Percentiles rank a stretch among this genome's conserved stretches.
Conservation (phyloP, 2,329 filamentous ascomycete genomes). For the Botryotinia calthae region DNA sequence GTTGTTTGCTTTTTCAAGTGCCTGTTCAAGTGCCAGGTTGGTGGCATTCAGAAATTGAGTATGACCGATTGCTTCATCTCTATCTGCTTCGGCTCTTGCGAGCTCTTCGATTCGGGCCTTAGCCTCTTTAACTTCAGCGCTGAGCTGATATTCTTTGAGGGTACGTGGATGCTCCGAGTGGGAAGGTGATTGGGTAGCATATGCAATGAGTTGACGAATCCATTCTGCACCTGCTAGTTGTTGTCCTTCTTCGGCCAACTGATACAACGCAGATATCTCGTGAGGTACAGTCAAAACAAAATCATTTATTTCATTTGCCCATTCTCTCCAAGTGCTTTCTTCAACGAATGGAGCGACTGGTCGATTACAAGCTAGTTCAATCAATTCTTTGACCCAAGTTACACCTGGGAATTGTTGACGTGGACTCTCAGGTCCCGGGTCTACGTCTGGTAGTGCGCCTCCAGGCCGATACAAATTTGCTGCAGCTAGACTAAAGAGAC, state of each 20-base stretch:
- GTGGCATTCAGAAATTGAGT: neutral
- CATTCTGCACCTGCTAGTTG: constrained; percentile 9
- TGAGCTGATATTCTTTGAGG: neutral
- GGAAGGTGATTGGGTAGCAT: neutral
- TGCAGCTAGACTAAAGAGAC: constrained; percentile 9
- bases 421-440: neutral
- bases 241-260: neutral
- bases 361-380: neutral
- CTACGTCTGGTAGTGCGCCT: neutral
- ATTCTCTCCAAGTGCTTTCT: neutral
- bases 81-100: too few relatives aligned
- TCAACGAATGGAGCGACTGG: neutral
- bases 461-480: constrained; percentile 13
- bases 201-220: constrained; percentile 9
- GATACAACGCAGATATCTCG: neutral
- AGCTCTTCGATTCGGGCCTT: neutral
- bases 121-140: neutral
- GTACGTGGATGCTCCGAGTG: neutral
- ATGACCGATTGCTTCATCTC: neutral
- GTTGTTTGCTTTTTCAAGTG: neutral
- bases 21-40: neutral
- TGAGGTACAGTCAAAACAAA: neutral
- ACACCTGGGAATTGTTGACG: constrained; percentile 5
- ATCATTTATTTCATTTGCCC: neutral
- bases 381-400: constrained; percentile 8